Percentiles rank a stretch among this genome's conserved stretches.
Conservation (phyloP, 495 filamentous ascomycete genomes). For the Bathelium albidoporum region DNA sequence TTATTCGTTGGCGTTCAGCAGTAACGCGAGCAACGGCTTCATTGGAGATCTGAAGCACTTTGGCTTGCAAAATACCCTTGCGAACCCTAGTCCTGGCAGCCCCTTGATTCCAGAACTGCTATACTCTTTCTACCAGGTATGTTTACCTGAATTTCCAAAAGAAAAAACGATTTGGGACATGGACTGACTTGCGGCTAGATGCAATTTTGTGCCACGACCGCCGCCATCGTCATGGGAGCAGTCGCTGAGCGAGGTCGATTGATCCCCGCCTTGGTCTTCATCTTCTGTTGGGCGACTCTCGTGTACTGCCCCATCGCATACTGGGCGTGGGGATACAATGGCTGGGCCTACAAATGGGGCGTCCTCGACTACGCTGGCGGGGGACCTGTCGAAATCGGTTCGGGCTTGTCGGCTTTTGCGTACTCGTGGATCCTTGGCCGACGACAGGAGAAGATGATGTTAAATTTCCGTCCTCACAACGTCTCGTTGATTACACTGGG, state of each 20-base stretch:
- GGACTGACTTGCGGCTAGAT: slow-evolving; percentile 43
- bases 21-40: slow-evolving; percentile 52
- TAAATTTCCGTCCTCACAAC: slow-evolving; percentile 83
- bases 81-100: slow-evolving; percentile 51
- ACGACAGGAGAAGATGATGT: slow-evolving; percentile 98
- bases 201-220: slow-evolving; percentile 92
- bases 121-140: slow-evolving; percentile 60
- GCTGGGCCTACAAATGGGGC: slow-evolving; percentile 86
- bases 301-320: slow-evolving; percentile 95
- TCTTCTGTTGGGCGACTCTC: slow-evolving; percentile 90
- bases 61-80: slow-evolving; percentile 54
- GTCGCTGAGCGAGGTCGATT: slow-evolving; percentile 91
- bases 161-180: no score
- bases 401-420: slow-evolving; percentile 82
- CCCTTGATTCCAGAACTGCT: slow-evolving; percentile 54
- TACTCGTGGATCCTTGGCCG: slow-evolving; percentile 93
- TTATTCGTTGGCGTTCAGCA: slow-evolving; percentile 60
- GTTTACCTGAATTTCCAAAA: no score
- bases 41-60: slow-evolving; percentile 59
- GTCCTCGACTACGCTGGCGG: slow-evolving; percentile 95
- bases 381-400: slow-evolving; percentile 95
- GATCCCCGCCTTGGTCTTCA: slow-evolving; percentile 89
- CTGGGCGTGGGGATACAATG: slow-evolving; percentile 92
- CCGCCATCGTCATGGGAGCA: slow-evolving; percentile 83
- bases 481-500: slow-evolving; percentile 94